These are phyloP conservation scores for Epichloe sibirici DNA, from an alignment of 2,329 filamentous ascomycete genomes.

Conservation along the genomic window DNA sequence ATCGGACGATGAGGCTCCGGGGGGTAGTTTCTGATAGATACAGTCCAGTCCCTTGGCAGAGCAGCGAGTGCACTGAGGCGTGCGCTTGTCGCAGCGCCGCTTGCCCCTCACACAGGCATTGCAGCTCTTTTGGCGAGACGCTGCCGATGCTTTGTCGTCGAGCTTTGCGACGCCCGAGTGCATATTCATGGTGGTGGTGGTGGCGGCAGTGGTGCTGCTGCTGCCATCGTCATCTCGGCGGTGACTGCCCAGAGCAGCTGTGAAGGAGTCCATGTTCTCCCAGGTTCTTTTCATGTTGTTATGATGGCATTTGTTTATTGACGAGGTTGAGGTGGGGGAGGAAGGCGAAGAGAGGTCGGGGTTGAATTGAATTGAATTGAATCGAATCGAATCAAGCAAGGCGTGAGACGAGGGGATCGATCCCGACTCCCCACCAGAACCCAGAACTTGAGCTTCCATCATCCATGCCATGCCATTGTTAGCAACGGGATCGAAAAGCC, in stretches of 20 bases:
- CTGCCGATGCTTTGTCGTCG: constrained; percentile 18
- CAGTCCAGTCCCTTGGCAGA: constrained; percentile 28
- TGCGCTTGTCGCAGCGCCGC: constrained; percentile 33
- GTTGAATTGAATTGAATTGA: not conserved
- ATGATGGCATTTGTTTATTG: not conserved
- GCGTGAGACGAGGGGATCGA: not conserved
- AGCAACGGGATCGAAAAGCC: too few relatives aligned
- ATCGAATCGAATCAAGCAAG: not conserved
- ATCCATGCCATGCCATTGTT: too few relatives aligned
- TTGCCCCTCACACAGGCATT: constrained; percentile 36
- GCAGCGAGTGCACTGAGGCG: constrained; percentile 31
- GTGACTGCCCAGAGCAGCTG: not conserved
- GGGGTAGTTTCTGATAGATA: constrained; percentile 27
- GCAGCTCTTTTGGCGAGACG: constrained; percentile 39
- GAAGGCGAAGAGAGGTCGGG: not conserved
- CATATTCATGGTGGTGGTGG: constrained; percentile 1
- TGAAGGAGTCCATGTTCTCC: constrained; percentile 5
- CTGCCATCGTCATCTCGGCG: not conserved
- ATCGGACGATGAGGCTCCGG: constrained; percentile 6
- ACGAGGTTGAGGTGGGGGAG: not conserved
- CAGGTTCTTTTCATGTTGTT: constrained; percentile 2
- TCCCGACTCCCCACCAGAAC: not conserved
- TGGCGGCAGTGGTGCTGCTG: not conserved
- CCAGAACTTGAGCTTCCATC: too few relatives aligned
- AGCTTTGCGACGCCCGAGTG: constrained; percentile 13